These are phyloP conservation scores for Rhipidocladum racemiflorum DNA, from an alignment of 176 grass and related monocot species.

Conservation along the genomic window DNA sequence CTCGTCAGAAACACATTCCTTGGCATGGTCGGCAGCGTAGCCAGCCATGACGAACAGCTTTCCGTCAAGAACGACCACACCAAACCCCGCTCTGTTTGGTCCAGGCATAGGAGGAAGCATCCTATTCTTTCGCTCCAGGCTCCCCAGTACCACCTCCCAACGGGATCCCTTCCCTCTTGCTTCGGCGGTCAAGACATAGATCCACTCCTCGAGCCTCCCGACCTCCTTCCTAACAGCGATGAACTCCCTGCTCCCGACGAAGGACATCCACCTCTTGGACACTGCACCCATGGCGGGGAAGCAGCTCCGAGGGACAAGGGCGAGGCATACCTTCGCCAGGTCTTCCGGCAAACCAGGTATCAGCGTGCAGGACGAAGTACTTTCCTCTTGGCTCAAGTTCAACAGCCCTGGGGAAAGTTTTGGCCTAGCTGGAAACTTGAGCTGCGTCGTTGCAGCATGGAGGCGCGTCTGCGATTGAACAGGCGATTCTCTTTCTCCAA, in stretches of 20 bases:
- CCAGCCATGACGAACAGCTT: conserved; percentile 65
- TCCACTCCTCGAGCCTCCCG: conserved; percentile 47
- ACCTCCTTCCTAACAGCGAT: conserved; percentile 52
- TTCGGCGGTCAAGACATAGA: conserved; percentile 55
- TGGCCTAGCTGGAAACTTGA: background rate
- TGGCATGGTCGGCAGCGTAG: conserved; percentile 43
- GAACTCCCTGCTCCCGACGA: conserved; percentile 61
- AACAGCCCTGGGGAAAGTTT: conserved; percentile 27
- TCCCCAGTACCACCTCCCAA: conserved; percentile 54
- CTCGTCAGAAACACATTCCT: conserved; percentile 54
- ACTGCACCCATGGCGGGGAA: conserved; percentile 57
- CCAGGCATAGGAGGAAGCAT: conserved; percentile 68
- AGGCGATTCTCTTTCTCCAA: background rate
- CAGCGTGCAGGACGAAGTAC: conserved; percentile 16
- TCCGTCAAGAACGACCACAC: conserved; percentile 58
- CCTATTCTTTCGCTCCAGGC: conserved; percentile 35
- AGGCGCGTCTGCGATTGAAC: conserved; percentile 15
- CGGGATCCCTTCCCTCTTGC: conserved; percentile 28
- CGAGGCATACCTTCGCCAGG: conserved; percentile 56
- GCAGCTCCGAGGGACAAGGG: conserved; percentile 43
- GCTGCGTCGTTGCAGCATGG: background rate
- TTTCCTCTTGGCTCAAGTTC: conserved; percentile 14
- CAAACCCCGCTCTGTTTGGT: conserved; percentile 41
- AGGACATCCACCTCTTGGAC: conserved; percentile 69
- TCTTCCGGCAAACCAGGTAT: conserved; percentile 80